Evolutionary conservation across 192 early-diverging fungal species (phyloP), one percentile per base, ranked within the genome.

Genomic region (Coemansia sp.): DNA sequence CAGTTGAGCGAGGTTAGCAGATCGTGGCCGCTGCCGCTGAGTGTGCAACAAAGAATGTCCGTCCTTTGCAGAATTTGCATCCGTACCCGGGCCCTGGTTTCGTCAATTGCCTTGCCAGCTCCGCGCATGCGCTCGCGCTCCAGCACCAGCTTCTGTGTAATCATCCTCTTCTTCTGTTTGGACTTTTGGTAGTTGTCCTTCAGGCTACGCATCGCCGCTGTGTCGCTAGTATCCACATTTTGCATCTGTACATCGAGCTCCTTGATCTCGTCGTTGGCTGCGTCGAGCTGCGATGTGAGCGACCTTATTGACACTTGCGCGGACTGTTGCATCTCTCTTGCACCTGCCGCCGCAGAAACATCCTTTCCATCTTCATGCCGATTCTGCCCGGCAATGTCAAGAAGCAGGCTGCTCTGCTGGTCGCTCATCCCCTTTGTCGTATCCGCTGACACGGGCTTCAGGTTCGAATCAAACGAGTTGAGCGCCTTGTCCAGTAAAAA

Each of bases 21-120:
- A 30, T 96, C 94, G 45, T 96, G 90, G 0, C 94, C 96, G 55
- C 91, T 90, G 19, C 90, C 92, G 58, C 85, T 87, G 13, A 98
- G 76, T 3, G 96, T 98, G 44, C 87, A 85, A 55, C 88, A 90
- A 19, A 93, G 82, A 40, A 97, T 86, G 79, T 98, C 93, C 0
- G 91, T 91, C 15, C 88, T 84, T 37, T 80, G 56, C 64, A 97
- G 60, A 22, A 95, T 82, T 58, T 87, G 85, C 53, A 86, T 63
- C 2, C 88, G 84, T 2, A 87, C 70, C 42, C 82, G 61, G 60
- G 83, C 73, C 55, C 82, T 79, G 0, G 81, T 74, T 15, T 75
- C 70, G 20, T 91, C 66, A 33, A 87, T 65, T 4, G 73, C 62
- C 37, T 79, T 59, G 6, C 68, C 41, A 1, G 65, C 67, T 38